phyloP scores from a whole-genome alignment of 495 filamentous ascomycete genomes.

The Penicillium herquei region DNA sequence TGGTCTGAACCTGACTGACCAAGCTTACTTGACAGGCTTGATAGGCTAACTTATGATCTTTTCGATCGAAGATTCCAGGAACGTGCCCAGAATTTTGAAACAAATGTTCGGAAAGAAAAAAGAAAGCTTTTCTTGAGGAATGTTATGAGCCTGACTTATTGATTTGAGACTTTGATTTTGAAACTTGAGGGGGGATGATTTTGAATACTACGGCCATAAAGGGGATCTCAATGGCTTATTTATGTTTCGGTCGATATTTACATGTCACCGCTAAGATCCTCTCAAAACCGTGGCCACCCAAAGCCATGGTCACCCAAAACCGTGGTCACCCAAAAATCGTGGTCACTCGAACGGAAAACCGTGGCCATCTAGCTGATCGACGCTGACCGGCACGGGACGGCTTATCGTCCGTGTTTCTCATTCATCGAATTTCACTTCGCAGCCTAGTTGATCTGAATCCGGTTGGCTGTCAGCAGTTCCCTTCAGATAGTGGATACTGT shows the following conservation, averaged over 20 bases:
- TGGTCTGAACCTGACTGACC: slow-evolving; percentile 28
- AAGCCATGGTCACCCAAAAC: slow-evolving; percentile 3
- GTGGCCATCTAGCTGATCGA: slow-evolving; percentile 37
- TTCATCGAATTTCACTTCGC: slow-evolving; percentile 31
- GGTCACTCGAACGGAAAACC: slow-evolving; percentile 5
- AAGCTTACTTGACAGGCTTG: slow-evolving; percentile 32
- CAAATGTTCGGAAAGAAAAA: slow-evolving; percentile 16
- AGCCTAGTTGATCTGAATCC: slow-evolving; percentile 29
- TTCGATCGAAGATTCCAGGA: slow-evolving; percentile 17
- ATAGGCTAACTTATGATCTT: slow-evolving; percentile 37
- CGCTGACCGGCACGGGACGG: slow-evolving; percentile 35
- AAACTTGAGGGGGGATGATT: slow-evolving; percentile 32
- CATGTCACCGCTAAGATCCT: slow-evolving; percentile 24
- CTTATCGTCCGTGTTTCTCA: slow-evolving; percentile 39
- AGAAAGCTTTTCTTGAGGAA: slow-evolving; percentile 19
- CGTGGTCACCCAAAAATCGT: slow-evolving; percentile 15
- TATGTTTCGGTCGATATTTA: slow-evolving; percentile 42
- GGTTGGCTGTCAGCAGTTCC: slow-evolving; percentile 36
- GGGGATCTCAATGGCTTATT: slow-evolving; percentile 42
- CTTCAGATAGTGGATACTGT: slow-evolving; percentile 36
- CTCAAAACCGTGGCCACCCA: slow-evolving; percentile 1
- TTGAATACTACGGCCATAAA: slow-evolving; percentile 25
- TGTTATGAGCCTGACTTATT: slow-evolving; percentile 23
- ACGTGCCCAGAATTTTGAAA: slow-evolving; percentile 27
- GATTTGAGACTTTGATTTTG: slow-evolving; percentile 26